Base-by-base conservation (phyloP, 805 yeast genomes). In the Cyberlindnera suaveolens region DNA sequence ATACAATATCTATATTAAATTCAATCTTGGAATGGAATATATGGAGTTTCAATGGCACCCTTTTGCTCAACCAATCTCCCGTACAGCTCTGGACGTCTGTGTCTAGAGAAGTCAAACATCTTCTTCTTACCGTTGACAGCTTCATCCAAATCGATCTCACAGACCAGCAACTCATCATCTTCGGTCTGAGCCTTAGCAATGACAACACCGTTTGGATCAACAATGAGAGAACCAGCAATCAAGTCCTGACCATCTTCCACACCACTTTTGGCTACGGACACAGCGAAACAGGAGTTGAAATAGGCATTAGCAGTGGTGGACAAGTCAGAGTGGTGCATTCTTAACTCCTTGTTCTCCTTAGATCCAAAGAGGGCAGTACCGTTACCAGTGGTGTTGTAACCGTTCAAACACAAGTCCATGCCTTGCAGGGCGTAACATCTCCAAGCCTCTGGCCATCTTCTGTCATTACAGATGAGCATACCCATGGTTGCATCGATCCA, bases 371-470 rank as follows among this genome's bases (percentile, higher is more conserved):
- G 44, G 1, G 61, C 55, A 26, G 65, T 62, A 31, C 66, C 68
- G 43, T 62, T 58, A 11, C 65, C 56, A 31, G 67, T 59, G 30
- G 70, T 64, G 46, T 65, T 66, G 46, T 63, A 66, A 5, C 70
- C 70, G 36, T 57, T 60, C 26, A 66, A 36, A 47, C 65, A 60
- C n/a, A 66, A 40, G 27, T 66, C 71, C 65, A 65, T 62, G 8
- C 70, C 70, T 52, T 66, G 70, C 11, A 66, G 48, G 11, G 66
- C 70, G 41, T 64, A 65, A 31, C 49, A 43, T 52, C 70, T 61
- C 70, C 71, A 66, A 14, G 70, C 64, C 43, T 66, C 70, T 6
- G 68, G 67, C 70, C 71, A 66, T 52, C 70, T 64, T 49, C 71
- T 57, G 45, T 66, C 71, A 44, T 66, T 66, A 51, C 71, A 66